Evolutionary conservation across 169 alveolate genomes (phyloP).

Genomic region (Plasmodium malariae): DNA sequence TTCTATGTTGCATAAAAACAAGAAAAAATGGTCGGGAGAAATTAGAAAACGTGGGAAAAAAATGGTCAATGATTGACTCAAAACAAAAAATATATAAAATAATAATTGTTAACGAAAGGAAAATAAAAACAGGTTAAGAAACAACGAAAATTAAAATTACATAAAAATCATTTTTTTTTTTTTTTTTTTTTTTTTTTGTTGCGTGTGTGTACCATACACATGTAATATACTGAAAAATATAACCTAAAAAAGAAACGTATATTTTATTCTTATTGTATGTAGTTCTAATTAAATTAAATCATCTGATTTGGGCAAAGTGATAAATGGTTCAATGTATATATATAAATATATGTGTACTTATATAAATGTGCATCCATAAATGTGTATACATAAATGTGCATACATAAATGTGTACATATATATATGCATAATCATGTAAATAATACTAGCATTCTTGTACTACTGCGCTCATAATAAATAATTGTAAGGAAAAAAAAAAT

Average conservation of each 20-base stretch:
- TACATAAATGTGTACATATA: too few species aligned
- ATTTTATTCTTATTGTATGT: background rate
- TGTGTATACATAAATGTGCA: background rate
- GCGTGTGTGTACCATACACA: constrained; percentile 9
- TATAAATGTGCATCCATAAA: background rate
- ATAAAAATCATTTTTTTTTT: constrained; percentile 1
- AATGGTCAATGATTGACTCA: too few species aligned
- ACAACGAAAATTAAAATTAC: background rate
- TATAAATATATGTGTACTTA: background rate
- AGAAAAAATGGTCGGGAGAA: background rate
- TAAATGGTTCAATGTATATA: background rate
- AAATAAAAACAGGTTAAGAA: background rate
- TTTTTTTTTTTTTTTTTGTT: background rate
- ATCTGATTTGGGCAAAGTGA: too few species aligned
- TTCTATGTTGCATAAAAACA: background rate
- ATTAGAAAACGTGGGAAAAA: background rate
- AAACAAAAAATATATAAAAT: background rate
- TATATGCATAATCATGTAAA: too few species aligned
- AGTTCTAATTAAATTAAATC: background rate
- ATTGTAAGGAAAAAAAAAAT: too few species aligned
- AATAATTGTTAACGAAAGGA: background rate
- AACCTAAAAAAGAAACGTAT: background rate
- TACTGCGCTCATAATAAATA: too few species aligned
- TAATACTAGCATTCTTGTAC: too few species aligned
- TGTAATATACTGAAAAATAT: constrained; percentile 1